Percentiles rank a stretch among this genome's conserved stretches.
Conservation (phyloP, 495 filamentous ascomycete species). For the Tricharina praecox region DNA sequence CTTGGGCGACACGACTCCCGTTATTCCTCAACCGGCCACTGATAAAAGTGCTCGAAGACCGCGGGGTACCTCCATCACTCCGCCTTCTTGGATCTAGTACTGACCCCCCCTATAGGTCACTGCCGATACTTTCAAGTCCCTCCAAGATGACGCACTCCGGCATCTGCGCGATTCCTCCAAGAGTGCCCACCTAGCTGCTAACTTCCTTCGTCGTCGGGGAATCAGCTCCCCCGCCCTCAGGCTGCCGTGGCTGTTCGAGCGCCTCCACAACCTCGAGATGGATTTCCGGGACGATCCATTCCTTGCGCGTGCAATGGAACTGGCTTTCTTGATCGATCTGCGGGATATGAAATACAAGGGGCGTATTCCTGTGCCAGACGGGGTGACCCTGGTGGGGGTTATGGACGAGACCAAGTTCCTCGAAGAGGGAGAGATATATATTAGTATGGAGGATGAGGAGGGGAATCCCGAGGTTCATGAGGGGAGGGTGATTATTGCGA, state of each 20-base stretch:
- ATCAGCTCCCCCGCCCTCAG: slow-evolving; percentile 36
- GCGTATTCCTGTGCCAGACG: slow-evolving; percentile 51
- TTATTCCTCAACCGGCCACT: slow-evolving; percentile 52
- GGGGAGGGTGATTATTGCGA: slow-evolving; percentile 41
- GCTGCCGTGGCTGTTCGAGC: slow-evolving; percentile 41
- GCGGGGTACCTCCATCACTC: slow-evolving; percentile 22
- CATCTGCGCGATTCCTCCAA: slow-evolving; percentile 40
- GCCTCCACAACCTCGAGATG: slow-evolving; percentile 36
- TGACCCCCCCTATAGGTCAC: slow-evolving; percentile 27
- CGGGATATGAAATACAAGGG: slow-evolving; percentile 59
- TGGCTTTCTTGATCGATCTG: slow-evolving; percentile 45
- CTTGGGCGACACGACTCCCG: slow-evolving; percentile 44
- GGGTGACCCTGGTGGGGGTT: slow-evolving; percentile 56
- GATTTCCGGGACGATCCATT: slow-evolving; percentile 50
- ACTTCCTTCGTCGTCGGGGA: slow-evolving; percentile 41
- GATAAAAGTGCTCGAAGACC: slow-evolving; percentile 72
- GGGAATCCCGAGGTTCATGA: slow-evolving; percentile 11
- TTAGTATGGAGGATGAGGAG: slow-evolving; percentile 32
- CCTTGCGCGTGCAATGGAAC: slow-evolving; percentile 45
- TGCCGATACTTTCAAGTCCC: slow-evolving; percentile 38
- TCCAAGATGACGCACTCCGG: slow-evolving; percentile 41
- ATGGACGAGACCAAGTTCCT: slow-evolving; percentile 66
- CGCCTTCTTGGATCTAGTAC: background rate
- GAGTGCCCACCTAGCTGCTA: slow-evolving; percentile 39
- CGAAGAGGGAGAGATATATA: slow-evolving; percentile 48